Evolutionary conservation across 129 eudicot species (phyloP).

Genomic region (Logfia minima): DNA sequence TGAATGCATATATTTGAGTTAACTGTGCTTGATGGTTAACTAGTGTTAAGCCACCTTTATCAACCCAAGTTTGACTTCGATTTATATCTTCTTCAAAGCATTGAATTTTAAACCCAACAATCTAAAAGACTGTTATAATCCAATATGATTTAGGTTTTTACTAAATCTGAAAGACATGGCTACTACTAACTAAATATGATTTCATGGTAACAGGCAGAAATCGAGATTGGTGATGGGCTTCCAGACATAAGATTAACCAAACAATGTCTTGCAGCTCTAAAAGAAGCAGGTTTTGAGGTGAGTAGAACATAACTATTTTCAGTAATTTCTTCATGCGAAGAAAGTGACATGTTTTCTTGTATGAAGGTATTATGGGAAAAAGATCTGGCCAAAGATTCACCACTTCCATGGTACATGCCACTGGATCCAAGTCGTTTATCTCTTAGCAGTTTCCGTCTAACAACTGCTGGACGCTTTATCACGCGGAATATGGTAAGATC

Average conservation of each 20-base stretch:
- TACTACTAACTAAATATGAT: background rate
- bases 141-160: background rate
- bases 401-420: conserved; percentile 81
- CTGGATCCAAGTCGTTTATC: conserved; percentile 73
- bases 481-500: conserved; percentile 79
- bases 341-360: background rate
- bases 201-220: conserved; percentile 60
- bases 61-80: background rate
- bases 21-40: background rate
- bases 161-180: background rate
- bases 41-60: background rate
- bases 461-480: conserved; percentile 79
- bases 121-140: background rate
- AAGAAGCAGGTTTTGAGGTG: conserved; percentile 94
- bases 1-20: background rate
- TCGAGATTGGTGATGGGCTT: conserved; percentile 94
- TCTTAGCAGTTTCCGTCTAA: conserved; percentile 71
- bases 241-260: conserved; percentile 75
- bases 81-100: background rate
- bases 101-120: too few relatives aligned
- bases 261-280: conserved; percentile 80
- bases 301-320: conserved; percentile 18
- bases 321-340: background rate
- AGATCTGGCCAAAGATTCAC: conserved; percentile 69
- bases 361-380: conserved; percentile 68